A percentile compares a stretch with the other conserved stretches of the same genome.
Conservation (phyloP, 768 basidiomycete species). For the Holtermanniella nyarrowii region DNA sequence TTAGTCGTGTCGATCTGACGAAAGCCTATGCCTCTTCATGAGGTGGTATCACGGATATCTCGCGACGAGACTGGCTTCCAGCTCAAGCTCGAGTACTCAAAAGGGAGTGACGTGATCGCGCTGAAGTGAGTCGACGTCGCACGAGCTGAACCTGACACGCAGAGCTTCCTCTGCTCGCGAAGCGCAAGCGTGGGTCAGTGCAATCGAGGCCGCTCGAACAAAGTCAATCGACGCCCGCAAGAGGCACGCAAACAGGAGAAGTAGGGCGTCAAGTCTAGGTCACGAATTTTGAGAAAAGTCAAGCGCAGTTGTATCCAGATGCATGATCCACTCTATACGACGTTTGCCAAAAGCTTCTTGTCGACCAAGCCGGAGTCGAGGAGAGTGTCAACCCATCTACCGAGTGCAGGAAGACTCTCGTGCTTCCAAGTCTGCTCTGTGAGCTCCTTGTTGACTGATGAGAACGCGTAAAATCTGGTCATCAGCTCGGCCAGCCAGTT, state of each 20-base stretch:
- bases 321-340: not conserved
- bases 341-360: not conserved
- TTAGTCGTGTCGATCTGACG: not conserved
- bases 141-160: not conserved
- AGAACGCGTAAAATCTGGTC: not conserved
- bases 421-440: not conserved
- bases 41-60: constrained; percentile 20
- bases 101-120: constrained; percentile 60
- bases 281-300: not conserved
- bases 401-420: not conserved
- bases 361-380: not conserved
- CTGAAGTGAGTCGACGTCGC: constrained; percentile 23
- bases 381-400: not conserved
- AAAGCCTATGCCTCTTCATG: constrained; percentile 53
- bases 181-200: constrained; percentile 10
- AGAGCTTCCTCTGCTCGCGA: constrained; percentile 11
- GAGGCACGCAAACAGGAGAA: not conserved
- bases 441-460: not conserved
- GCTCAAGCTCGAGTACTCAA: constrained; percentile 56
- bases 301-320: not conserved
- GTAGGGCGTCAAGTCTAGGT: not conserved
- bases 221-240: not conserved
- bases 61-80: constrained; percentile 46
- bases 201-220: constrained; percentile 2
- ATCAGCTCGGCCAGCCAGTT: not conserved